These are phyloP conservation scores for Chlamydomonas sp. DNA, from an alignment of 139 green algal species.

Conservation along the genomic window DNA sequence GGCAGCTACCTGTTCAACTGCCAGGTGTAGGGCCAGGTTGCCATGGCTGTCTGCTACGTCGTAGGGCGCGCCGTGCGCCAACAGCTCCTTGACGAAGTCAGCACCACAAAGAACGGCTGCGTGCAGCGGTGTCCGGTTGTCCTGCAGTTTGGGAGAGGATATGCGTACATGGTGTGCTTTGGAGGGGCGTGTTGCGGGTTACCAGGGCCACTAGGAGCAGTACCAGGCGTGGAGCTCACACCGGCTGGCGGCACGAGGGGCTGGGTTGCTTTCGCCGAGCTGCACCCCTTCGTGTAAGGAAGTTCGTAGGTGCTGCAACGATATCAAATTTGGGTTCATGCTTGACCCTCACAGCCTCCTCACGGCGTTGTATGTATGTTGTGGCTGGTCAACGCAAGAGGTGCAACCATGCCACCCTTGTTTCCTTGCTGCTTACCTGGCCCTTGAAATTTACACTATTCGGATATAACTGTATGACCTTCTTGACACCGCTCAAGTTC, in stretches of 20 bases:
- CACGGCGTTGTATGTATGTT: no score
- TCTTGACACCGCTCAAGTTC: background rate
- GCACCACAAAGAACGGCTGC: constrained; percentile 9
- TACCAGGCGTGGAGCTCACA: no score
- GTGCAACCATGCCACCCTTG: background rate
- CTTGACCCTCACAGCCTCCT: no score
- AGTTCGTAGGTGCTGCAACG: no score
- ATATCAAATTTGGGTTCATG: no score
- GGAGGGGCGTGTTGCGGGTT: no score
- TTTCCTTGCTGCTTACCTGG: background rate
- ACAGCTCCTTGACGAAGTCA: constrained; percentile 34
- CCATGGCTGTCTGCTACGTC: constrained; percentile 28
- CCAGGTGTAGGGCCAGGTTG: constrained; percentile 52
- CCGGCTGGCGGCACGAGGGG: no score
- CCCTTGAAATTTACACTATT: background rate
- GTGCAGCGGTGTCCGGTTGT: constrained; percentile 44
- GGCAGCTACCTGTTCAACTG: constrained; percentile 24
- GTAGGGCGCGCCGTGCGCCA: constrained; percentile 21
- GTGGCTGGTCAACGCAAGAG: background rate
- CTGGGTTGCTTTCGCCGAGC: no score
- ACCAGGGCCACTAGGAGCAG: no score
- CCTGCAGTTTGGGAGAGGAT: background rate
- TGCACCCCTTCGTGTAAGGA: no score
- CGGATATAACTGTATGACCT: background rate
- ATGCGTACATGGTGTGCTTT: no score